A percentile compares a stretch with the other conserved stretches of the same genome.
Evolutionary conservation across 2,329 filamentous ascomycete species (phyloP).

Genomic region (Penicillium decumbens): DNA sequence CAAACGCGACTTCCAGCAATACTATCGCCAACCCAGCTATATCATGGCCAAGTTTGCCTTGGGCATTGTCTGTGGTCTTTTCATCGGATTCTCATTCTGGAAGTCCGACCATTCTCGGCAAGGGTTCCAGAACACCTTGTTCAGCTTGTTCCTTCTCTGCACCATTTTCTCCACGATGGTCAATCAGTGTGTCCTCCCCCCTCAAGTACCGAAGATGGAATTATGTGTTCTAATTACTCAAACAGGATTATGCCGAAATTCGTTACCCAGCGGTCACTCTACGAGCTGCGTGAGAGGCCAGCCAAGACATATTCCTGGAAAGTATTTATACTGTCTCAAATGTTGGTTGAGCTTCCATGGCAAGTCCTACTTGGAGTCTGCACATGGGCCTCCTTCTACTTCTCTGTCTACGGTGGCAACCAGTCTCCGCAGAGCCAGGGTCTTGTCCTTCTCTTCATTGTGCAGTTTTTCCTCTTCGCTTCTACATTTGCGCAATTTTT

Average conservation of each 20-base stretch:
- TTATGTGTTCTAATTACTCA: no score
- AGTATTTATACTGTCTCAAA: slow-evolving; percentile 76
- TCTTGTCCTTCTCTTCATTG: slow-evolving; percentile 20
- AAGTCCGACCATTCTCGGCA: slow-evolving; percentile 64
- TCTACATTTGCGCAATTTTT: slow-evolving; percentile 16
- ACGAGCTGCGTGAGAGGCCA: slow-evolving; percentile 77
- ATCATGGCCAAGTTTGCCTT: slow-evolving; percentile 74
- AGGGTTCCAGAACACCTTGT: slow-evolving; percentile 78
- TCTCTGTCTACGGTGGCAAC: slow-evolving; percentile 14
- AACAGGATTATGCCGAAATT: slow-evolving; percentile 66
- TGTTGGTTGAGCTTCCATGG: slow-evolving; percentile 79
- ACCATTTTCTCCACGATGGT: slow-evolving; percentile 49
- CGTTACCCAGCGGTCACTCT: slow-evolving; percentile 70
- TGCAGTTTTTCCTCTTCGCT: slow-evolving; percentile 19
- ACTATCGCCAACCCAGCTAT: slow-evolving; percentile 79
- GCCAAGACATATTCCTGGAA: slow-evolving; percentile 80
- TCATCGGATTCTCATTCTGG: slow-evolving; percentile 77
- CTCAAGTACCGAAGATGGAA: no score
- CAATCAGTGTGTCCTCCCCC: slow-evolving; percentile 33
- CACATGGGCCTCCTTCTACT: slow-evolving; percentile 22
- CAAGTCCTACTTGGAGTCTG: slow-evolving; percentile 46
- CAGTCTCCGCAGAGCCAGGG: slow-evolving; percentile 11
- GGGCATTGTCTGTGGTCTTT: slow-evolving; percentile 58
- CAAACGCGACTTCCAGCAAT: slow-evolving; percentile 73
- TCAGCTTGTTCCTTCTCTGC: slow-evolving; percentile 71